These are phyloP conservation scores for Diaporthe aspalathi DNA, from an alignment of 2,329 filamentous ascomycete species.

Conservation along the genomic window DNA sequence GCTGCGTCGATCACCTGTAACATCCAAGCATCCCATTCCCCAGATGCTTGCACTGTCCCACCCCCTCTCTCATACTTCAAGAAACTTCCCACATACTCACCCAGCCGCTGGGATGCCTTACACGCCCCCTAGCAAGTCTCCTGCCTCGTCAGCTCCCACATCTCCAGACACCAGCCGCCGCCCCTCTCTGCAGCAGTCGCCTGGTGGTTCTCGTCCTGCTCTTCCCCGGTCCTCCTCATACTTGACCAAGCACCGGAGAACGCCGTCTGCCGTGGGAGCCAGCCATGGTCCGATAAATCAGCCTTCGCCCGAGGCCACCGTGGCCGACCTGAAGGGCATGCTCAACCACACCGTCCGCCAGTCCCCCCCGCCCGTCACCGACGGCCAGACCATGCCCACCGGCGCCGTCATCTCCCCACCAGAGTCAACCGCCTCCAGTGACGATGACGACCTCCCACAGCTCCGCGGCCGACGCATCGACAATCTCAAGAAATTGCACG, in stretches of 20 bases:
- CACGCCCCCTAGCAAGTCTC: conserved; percentile 80
- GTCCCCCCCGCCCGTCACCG: conserved; percentile 84
- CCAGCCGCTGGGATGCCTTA: conserved; percentile 78
- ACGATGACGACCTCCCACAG: conserved; percentile 75
- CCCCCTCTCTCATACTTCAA: not conserved
- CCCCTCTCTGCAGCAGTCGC: conserved; percentile 61
- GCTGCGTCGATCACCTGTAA: conserved; percentile 42
- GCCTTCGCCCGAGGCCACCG: conserved; percentile 62
- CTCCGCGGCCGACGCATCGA: conserved; percentile 61
- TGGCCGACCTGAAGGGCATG: conserved; percentile 61
- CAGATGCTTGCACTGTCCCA: conserved; percentile 32
- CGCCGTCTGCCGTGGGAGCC: conserved; percentile 57
- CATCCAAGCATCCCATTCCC: not conserved
- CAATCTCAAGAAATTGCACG: conserved; percentile 77
- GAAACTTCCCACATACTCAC: conserved; percentile 38
- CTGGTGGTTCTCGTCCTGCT: conserved; percentile 59
- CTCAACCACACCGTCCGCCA: conserved; percentile 75
- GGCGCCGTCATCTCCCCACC: conserved; percentile 92
- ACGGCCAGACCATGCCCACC: conserved; percentile 78
- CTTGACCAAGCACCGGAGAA: conserved; percentile 71
- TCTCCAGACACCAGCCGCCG: conserved; percentile 70
- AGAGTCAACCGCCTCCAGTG: conserved; percentile 84
- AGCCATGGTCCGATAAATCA: conserved; percentile 51
- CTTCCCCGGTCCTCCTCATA: conserved; percentile 75
- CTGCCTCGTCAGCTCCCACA: conserved; percentile 66